Conservation (phyloP, 257 asterid species). For the Fraxinus quadrangulata region DNA sequence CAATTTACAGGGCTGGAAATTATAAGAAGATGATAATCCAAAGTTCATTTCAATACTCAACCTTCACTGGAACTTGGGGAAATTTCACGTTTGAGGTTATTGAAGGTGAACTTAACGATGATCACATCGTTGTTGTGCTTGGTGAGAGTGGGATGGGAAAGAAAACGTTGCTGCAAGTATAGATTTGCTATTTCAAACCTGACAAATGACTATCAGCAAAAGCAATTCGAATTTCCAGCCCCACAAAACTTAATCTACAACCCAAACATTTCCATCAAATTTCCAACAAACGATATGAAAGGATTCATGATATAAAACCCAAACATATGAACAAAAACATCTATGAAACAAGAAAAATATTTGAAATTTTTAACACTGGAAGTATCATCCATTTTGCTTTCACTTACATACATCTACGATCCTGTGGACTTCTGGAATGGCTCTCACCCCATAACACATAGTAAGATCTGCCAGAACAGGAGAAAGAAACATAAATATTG, state of each 20-base stretch:
- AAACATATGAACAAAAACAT: not conserved
- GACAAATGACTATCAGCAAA: no score
- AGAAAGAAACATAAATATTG: not conserved
- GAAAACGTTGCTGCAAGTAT: conserved; percentile 67
- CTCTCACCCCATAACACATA: not conserved
- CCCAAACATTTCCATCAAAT: not conserved
- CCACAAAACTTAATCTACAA: no score
- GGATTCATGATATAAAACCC: no score
- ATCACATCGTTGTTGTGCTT: conserved; percentile 94
- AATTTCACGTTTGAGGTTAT: conserved; percentile 44
- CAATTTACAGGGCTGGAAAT: no score
- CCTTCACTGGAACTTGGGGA: not conserved
- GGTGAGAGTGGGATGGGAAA: conserved; percentile 99
- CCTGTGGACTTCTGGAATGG: not conserved
- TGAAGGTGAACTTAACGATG: conserved; percentile 98
- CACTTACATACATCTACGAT: no score
- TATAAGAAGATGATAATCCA: no score
- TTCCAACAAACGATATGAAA: no score
- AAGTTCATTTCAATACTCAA: not conserved
- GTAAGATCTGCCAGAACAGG: not conserved
- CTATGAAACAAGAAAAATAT: no score
- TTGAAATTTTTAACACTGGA: not conserved
- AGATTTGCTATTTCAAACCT: no score
- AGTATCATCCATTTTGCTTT: no score
- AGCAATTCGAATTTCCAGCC: no score